These are phyloP conservation scores for Plasmopara viticola DNA, from an alignment of 352 stramenopile species.

Conservation along the genomic window DNA sequence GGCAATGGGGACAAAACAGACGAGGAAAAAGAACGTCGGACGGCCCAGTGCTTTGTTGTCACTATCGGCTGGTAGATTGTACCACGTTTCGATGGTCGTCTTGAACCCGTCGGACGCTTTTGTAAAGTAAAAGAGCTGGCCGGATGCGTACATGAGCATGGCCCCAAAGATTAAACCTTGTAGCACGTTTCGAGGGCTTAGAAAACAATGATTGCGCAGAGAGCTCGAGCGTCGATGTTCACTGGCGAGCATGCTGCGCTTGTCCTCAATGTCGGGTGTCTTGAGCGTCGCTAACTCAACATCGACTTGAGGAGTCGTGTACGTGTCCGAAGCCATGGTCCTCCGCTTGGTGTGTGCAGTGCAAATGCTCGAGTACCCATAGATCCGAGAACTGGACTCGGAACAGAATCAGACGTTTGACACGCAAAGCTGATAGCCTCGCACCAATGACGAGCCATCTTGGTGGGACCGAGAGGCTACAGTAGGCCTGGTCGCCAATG, in stretches of 20 bases:
- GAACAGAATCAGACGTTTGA: not conserved
- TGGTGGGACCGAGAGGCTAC: too few relatives aligned
- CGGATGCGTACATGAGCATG: conserved; percentile 30
- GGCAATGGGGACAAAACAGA: conserved; percentile 35
- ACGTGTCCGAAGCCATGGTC: conserved; percentile 2
- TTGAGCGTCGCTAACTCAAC: conserved; percentile 20
- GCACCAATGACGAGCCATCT: not conserved
- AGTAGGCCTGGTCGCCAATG: too few relatives aligned
- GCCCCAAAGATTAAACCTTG: conserved; percentile 25
- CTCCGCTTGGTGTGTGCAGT: conserved; percentile 6
- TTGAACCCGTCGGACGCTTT: conserved; percentile 16
- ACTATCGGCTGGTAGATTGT: conserved; percentile 15
- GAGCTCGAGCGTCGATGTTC: not conserved
- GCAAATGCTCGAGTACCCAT: not conserved
- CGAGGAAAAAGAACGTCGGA: conserved; percentile 48
- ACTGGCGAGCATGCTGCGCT: conserved; percentile 6
- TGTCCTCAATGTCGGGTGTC: conserved; percentile 17
- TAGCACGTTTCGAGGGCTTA: conserved; percentile 1
- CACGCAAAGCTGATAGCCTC: not conserved
- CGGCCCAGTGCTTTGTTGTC: conserved; percentile 43
- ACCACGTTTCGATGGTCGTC: conserved; percentile 22
- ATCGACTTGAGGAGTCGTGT: conserved; percentile 12
- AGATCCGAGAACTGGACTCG: too few relatives aligned
- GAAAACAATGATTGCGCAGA: conserved; percentile 6
- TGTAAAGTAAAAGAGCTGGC: conserved; percentile 23